These are phyloP conservation scores for Penicillium turbatum DNA, from an alignment of 495 filamentous ascomycete genomes.

Conservation along the genomic window DNA sequence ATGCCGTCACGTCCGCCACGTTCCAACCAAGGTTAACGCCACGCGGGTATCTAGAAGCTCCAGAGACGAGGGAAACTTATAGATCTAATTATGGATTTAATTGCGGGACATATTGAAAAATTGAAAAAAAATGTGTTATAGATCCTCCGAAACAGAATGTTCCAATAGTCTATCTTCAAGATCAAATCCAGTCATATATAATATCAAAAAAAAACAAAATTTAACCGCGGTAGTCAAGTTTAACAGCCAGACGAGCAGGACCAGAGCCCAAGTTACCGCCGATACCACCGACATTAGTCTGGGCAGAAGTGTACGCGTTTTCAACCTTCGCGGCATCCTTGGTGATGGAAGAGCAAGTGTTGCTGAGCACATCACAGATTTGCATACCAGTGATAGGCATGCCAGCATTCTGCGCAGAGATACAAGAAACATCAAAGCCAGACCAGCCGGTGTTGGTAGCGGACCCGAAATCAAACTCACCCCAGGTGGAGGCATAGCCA, in stretches of 20 bases:
- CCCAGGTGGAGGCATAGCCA: slow-evolving; percentile 42
- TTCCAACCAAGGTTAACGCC: background rate
- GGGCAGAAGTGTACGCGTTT: slow-evolving; percentile 36
- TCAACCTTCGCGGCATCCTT: slow-evolving; percentile 21
- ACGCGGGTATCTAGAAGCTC: background rate
- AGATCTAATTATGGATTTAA: background rate
- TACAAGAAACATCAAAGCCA: slow-evolving; percentile 43
- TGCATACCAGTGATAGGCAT: slow-evolving; percentile 33
- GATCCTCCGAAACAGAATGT: slow-evolving; percentile 9
- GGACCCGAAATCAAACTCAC: slow-evolving; percentile 41
- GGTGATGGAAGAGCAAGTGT: slow-evolving; percentile 33
- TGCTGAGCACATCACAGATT: slow-evolving; percentile 27
- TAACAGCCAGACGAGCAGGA: slow-evolving; percentile 27
- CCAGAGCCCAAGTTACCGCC: slow-evolving; percentile 35
- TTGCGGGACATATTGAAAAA: background rate
- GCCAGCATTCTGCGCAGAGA: slow-evolving; percentile 33
- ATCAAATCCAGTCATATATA: slow-evolving; percentile 5
- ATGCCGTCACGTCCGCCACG: slow-evolving; percentile 18
- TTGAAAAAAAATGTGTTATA: slow-evolving; percentile 11
- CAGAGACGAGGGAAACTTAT: background rate
- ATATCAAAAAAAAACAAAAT: slow-evolving; percentile 5
- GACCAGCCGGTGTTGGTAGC: slow-evolving; percentile 35
- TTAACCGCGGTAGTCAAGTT: slow-evolving; percentile 32
- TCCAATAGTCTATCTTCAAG: slow-evolving; percentile 12
- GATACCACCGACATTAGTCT: slow-evolving; percentile 37